These are phyloP conservation scores for Meripilus lineatus DNA, from an alignment of 1,284 basidiomycete genomes.

Conservation along the genomic window DNA sequence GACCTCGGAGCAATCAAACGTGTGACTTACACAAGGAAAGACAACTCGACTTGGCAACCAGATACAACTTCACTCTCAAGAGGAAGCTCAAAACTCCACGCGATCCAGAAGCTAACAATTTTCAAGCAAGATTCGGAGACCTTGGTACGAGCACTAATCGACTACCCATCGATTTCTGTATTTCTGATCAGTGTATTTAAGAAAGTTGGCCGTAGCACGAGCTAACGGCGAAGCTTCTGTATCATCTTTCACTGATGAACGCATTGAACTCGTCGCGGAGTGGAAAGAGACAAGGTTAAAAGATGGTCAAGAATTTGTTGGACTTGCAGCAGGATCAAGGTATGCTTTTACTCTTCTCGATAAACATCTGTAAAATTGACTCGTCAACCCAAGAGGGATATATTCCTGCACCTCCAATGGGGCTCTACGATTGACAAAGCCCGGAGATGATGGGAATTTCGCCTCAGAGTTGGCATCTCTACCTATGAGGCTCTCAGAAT, in stretches of 20 bases:
- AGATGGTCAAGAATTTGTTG: slow-evolving; percentile 51
- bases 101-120: slow-evolving; percentile 37
- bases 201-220: slow-evolving; percentile 59
- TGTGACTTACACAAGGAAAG: slow-evolving; percentile 34
- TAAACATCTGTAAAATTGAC: not conserved
- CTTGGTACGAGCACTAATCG: slow-evolving; percentile 17
- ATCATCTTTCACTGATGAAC: slow-evolving; percentile 38
- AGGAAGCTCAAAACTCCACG: slow-evolving; percentile 28
- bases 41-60: slow-evolving; percentile 26
- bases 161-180: not conserved
- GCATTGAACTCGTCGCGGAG: slow-evolving; percentile 33
- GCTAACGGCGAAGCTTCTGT: slow-evolving; percentile 49
- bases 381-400: slow-evolving; percentile 33
- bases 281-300: slow-evolving; percentile 66
- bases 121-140: slow-evolving; percentile 10
- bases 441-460: slow-evolving; percentile 24
- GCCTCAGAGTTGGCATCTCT: slow-evolving; percentile 34
- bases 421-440: slow-evolving; percentile 47
- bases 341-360: slow-evolving; percentile 22
- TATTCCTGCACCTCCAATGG: slow-evolving; percentile 73
- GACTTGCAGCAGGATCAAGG: slow-evolving; percentile 46
- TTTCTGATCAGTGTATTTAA: slow-evolving; percentile 20
- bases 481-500: slow-evolving; percentile 60
- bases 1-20: slow-evolving; percentile 69
- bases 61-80: slow-evolving; percentile 32